phyloP scores from a whole-genome alignment of 257 asterid genomes.

The Fraxinus pennsylvanica region DNA sequence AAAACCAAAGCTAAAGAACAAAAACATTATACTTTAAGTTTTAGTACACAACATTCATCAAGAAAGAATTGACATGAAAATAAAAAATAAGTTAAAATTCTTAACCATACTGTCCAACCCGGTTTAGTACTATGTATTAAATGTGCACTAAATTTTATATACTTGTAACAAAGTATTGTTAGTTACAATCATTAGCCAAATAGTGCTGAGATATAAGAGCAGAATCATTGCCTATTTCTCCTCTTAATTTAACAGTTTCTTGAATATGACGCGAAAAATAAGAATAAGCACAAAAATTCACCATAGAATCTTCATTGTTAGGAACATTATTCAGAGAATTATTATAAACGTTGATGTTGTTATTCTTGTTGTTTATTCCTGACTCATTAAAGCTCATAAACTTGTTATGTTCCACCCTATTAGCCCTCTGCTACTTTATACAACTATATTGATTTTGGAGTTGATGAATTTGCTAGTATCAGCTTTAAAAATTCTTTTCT shows the following conservation, averaged over 20 bases:
- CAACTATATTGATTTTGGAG: slow-evolving; percentile 30
- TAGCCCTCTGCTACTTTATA: slow-evolving; percentile 37
- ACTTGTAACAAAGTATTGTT: slow-evolving; percentile 56
- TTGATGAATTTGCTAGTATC: slow-evolving; percentile 38
- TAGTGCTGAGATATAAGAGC: slow-evolving; percentile 53
- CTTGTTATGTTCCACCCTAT: slow-evolving; percentile 47
- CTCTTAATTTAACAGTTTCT: slow-evolving; percentile 41
- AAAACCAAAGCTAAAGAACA: background rate
- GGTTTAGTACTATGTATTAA: background rate
- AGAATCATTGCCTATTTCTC: slow-evolving; percentile 38
- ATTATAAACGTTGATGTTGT: slow-evolving; percentile 10
- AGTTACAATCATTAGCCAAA: slow-evolving; percentile 45
- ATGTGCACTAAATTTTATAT: background rate
- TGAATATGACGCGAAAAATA: slow-evolving; percentile 34
- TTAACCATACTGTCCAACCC: no score
- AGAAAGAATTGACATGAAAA: background rate
- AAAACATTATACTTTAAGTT: background rate
- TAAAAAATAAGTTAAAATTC: background rate
- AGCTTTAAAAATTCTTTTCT: slow-evolving; percentile 41
- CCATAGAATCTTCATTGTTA: slow-evolving; percentile 28
- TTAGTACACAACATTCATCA: background rate
- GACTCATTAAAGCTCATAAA: slow-evolving; percentile 8
- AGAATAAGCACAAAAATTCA: slow-evolving; percentile 40
- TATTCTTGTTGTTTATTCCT: slow-evolving; percentile 13
- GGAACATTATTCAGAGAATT: slow-evolving; percentile 28